Percentiles rank a stretch among this genome's conserved stretches.
Conservation (phyloP, 75 land plant genomes). For the Selaginella tamariscina region DNA sequence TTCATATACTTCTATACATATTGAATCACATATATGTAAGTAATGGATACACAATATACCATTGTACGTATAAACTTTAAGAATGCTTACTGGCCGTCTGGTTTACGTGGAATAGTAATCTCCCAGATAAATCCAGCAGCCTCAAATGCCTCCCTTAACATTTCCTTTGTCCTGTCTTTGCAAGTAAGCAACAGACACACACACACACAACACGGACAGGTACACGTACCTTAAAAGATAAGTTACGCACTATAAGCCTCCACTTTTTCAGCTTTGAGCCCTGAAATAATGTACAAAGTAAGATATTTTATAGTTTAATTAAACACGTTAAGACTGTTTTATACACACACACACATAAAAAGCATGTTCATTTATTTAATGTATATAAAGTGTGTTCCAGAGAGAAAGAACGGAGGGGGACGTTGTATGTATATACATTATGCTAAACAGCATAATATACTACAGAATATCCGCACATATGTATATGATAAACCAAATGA, state of each 20-base stretch:
- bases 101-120: slow-evolving; percentile 48
- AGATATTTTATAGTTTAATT: too few species aligned
- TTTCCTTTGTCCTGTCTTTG: slow-evolving; percentile 39
- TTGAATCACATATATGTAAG: too few species aligned
- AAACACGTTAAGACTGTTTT: too few species aligned
- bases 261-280: slow-evolving; percentile 84
- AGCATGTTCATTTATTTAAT: too few species aligned
- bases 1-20: too few species aligned
- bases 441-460: too few species aligned
- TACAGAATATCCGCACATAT: background rate
- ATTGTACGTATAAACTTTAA: background rate
- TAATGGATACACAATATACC: background rate
- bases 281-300: slow-evolving; percentile 23
- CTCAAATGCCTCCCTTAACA: slow-evolving; percentile 51
- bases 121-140: slow-evolving; percentile 84
- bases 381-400: too few species aligned
- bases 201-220: too few species aligned
- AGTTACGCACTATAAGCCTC: slow-evolving; percentile 87
- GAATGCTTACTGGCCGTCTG: slow-evolving; percentile 48
- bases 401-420: too few species aligned
- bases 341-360: too few species aligned
- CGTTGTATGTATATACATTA: too few species aligned
- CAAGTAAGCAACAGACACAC: background rate
- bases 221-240: slow-evolving; percentile 78
- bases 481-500: background rate